Evolutionary conservation across 768 basidiomycete species (phyloP).

Genomic region (Hypholoma sublateritium): DNA sequence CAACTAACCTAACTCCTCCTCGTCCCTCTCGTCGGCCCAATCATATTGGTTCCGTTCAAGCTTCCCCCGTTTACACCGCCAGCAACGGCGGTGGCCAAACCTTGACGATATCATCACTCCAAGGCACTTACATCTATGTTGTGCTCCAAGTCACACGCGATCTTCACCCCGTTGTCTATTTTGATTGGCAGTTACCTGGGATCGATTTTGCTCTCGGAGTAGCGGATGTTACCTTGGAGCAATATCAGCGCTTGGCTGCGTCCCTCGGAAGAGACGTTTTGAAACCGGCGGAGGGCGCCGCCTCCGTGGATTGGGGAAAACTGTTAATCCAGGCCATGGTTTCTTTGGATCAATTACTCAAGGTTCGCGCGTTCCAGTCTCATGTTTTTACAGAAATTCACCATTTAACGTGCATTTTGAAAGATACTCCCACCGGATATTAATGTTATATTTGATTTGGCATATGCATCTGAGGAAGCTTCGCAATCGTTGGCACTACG

Average conservation of each 20-base stretch:
- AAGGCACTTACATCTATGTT: conserved; percentile 84
- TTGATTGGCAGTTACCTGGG: conserved; percentile 75
- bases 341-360: conserved; percentile 63
- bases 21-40: conserved; percentile 41
- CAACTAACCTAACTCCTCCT: conserved; percentile 35
- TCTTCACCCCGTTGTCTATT: conserved; percentile 82
- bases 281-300: not conserved
- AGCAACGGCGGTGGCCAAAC: conserved; percentile 48
- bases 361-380: conserved; percentile 45
- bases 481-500: conserved; percentile 39
- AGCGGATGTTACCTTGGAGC: conserved; percentile 77
- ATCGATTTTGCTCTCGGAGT: conserved; percentile 76
- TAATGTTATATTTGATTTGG: conserved; percentile 83
- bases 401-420: conserved; percentile 7
- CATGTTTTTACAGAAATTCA: not conserved
- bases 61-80: conserved; percentile 64
- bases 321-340: not conserved
- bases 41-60: conserved; percentile 56
- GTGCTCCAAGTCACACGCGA: conserved; percentile 93
- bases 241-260: conserved; percentile 70
- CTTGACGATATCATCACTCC: conserved; percentile 85
- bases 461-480: conserved; percentile 62
- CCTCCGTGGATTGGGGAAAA: conserved; percentile 41
- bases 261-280: conserved; percentile 41
- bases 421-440: conserved; percentile 61